Evolutionary conservation across 2,329 filamentous ascomycete genomes (phyloP), one percentile per base, ranked within the genome.

Genomic region (Ascochyta fabae): DNA sequence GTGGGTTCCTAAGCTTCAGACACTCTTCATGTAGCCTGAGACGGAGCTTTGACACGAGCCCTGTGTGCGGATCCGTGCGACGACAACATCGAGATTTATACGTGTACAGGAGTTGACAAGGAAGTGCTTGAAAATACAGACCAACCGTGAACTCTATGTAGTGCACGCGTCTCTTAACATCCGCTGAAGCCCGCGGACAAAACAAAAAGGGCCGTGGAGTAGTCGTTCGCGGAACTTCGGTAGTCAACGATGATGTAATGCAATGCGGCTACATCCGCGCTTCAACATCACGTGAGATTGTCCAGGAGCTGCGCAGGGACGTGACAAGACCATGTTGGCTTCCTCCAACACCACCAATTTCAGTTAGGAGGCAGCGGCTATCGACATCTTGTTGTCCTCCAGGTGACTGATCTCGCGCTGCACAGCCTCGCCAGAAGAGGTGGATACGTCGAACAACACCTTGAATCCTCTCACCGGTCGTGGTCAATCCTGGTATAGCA

Each of bases 21-120:
- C 46, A 33, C 15, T 38, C 22, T 41, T 55, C 49, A 43, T 51
- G 58, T 56, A 51, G 44, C 44, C 55, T 55, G 44, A 35, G 31
- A 49, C 40, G 46, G 41, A 53, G 42, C 44, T 51, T 60, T 60
- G 64, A 59, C 56, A 43, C 47, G 56, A 50, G 48, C 58, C 26
- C 41, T 52, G 42, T 45, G 47, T 45, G 58, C 58, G 43, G 58
- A 56, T 55, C 52, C 43, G 41, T 50, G 43, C 45, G 40, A 46
- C 41, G 42, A 46, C 47, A 56, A 42, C 48, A 51, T 51, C 36
- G 53, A 42, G 36, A 41, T 26, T 34, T 46, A 36, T 41, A 40
- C 10, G 41, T 36, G 23, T 33, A 36, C 33, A 23, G 29, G 24
- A 46, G 27, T 34, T 22, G 26, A 31, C 39, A 42, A 23, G 22